Evolutionary conservation across 1,284 basidiomycete genomes (phyloP), one percentile per base, ranked within the genome.

Genomic region (Pseudozyma sp.): DNA sequence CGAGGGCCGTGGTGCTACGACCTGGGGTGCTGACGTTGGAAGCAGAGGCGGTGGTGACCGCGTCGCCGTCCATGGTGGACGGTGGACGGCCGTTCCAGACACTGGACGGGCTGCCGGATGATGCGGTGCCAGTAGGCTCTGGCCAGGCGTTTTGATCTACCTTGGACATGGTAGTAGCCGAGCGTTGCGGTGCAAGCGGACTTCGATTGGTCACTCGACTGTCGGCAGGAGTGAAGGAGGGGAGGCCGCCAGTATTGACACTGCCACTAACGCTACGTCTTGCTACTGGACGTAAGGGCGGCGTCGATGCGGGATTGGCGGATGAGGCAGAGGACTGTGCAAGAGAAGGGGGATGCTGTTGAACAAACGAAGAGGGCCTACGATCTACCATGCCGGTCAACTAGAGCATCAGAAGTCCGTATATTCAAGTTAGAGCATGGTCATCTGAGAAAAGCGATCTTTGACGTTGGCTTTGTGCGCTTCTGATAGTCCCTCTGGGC

Each of bases 21-120:
- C 57, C 42, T 10, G 72, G 72, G 7, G 72, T 75, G 60, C 50
- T 75, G 24, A 75, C 72, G 31, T 63, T 71, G 24, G 72, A 75
- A 16, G 72, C 56, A 29, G 64, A 57, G 16, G 72, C 72, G 6
- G 72, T 70, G 13, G 43, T 58, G 43, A 67, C 54, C 11, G 68
- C 68, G 39, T 75, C 72, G 24, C 64, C 60, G 45, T 75, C 72
- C 35, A 66, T 58, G 40, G 64, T 64, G 13, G 58, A 54, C 51
- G 60, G 60, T 16, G 59, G 43, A 8, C 72, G 55, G 5, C 64
- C 72, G 35, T 67, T 75, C 72, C 72, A 75, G 35, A 68, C 64
- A 57, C 68, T 75, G 19, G 72, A 70, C 5, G 72, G 59, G 48
- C 64, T 67, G 19, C 52, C 47, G 5, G 54, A 54, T 34, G 39